Base-by-base conservation (phyloP, 2,329 filamentous ascomycete species). In the Magnaporthiopsis incrustans region DNA sequence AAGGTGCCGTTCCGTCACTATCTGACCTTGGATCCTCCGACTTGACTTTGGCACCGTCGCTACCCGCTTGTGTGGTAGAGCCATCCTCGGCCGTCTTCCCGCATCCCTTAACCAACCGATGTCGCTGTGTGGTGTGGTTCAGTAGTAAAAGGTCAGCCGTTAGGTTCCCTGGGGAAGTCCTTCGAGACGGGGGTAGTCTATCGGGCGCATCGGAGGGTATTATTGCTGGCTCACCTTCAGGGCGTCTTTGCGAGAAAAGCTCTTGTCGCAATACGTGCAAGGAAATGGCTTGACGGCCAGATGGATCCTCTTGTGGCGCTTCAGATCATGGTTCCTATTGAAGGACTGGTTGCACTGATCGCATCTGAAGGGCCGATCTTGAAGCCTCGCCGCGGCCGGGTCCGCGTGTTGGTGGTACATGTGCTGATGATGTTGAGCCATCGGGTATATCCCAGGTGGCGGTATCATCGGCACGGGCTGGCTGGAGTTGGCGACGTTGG, bases 261-360 rank as follows among this genome's bases (percentile, higher is more conserved):
- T 95, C 84, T 98, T 98, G 67, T 96, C 92, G 74, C 95, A 99
- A 71, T 89, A 89, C 8, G 81, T 85, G 74, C 95, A 99, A 0
- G 93, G 93, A 75, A 94, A 98, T 0, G 95, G 95, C 81, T 99
- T 99, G 57, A 98, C 91, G 0, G 92, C 91, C 65, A 98, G 77
- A 76, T 99, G 95, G 65, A 98, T 98, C 61, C 92, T 82, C 81
- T 97, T 97, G 75, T 99, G 95, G 62, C 95, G 85, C 78, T 99
- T 99, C 70, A 98, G 77, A 72, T 98, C 95, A 73, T 98, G 95
- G 68, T 98, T 98, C 5, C 95, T 84, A 75, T 96, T 98, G 79
- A 99, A 99, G 53, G 91, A 93, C 74, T 96, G 92, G 0, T 90
- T 86, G 72, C 95, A 99, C 73, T 90, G 85, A 70, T 98, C 92